Evolutionary conservation across 495 filamentous ascomycete genomes (phyloP).

Genomic region (Xylaria cubensis): DNA sequence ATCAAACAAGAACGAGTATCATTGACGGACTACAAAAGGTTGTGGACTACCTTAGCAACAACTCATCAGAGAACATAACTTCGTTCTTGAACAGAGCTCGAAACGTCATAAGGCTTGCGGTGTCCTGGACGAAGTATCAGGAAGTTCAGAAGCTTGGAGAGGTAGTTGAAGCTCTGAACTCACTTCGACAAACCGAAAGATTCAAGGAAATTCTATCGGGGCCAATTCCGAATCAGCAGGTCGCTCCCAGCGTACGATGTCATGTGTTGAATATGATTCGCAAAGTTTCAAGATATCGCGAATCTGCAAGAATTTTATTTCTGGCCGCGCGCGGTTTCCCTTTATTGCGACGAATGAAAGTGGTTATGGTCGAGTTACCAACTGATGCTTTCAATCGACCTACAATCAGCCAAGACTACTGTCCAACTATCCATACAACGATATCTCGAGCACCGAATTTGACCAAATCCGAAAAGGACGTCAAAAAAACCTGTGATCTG

Average conservation of each 20-base stretch:
- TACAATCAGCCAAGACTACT: background rate
- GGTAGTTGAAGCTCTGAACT: constrained; percentile 29
- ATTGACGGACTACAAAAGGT: constrained; percentile 30
- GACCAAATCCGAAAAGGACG: constrained; percentile 10
- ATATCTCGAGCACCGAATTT: constrained; percentile 31
- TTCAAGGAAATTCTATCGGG: constrained; percentile 19
- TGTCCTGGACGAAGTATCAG: constrained; percentile 26
- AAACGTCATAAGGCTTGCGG: constrained; percentile 21
- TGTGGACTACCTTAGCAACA: background rate
- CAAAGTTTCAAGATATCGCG: constrained; percentile 48
- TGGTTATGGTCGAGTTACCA: constrained; percentile 37
- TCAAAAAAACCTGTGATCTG: constrained; percentile 19
- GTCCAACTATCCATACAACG: constrained; percentile 26
- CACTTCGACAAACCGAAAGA: constrained; percentile 21
- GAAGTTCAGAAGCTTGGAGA: constrained; percentile 13
- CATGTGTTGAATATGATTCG: constrained; percentile 39
- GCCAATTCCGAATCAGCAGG: background rate
- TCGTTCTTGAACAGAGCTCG: constrained; percentile 23
- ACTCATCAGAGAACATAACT: background rate
- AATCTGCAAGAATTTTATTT: constrained; percentile 41
- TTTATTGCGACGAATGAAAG: constrained; percentile 35
- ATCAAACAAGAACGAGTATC: constrained; percentile 30
- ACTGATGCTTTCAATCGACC: constrained; percentile 33
- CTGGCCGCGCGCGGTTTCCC: constrained; percentile 37
- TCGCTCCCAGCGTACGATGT: constrained; percentile 24